Evolutionary conservation across 2,329 filamentous ascomycete genomes (phyloP).

Genomic region (Trichoderma cornu-damae): DNA sequence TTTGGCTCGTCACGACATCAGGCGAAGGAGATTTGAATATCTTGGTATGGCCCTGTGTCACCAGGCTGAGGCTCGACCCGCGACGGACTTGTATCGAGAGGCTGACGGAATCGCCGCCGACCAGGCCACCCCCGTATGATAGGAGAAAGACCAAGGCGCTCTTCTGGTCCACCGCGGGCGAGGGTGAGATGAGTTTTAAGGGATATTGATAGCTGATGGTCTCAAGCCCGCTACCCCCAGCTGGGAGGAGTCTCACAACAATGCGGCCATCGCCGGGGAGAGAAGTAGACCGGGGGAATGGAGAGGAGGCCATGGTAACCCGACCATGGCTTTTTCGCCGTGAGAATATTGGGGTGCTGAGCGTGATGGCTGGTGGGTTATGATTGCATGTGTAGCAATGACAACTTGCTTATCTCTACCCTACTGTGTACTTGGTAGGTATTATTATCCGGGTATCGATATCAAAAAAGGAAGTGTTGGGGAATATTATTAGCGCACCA

Average conservation of each 20-base stretch:
- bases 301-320: slow-evolving; percentile 45
- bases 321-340: slow-evolving; percentile 19
- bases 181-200: slow-evolving; percentile 83
- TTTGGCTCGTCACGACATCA: slow-evolving; percentile 54
- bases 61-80: slow-evolving; percentile 60
- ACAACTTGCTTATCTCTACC: neutral
- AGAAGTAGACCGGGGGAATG: slow-evolving; percentile 70
- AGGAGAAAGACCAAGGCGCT: slow-evolving; percentile 82
- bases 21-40: slow-evolving; percentile 73
- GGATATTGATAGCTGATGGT: slow-evolving; percentile 87
- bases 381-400: neutral
- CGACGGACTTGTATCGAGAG: slow-evolving; percentile 62
- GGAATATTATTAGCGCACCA: neutral
- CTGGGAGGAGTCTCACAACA: slow-evolving; percentile 66
- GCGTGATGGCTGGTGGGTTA: neutral
- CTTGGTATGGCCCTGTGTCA: slow-evolving; percentile 82
- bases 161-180: slow-evolving; percentile 56
- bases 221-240: slow-evolving; percentile 64
- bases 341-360: neutral
- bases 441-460: too few relatives aligned
- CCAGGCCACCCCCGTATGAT: slow-evolving; percentile 89
- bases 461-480: neutral
- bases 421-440: too few relatives aligned
- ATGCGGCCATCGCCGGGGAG: slow-evolving; percentile 74
- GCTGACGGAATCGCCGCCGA: slow-evolving; percentile 77